Evolutionary conservation across 305 asterid genomes (phyloP), one percentile per base, ranked within the genome.

Genomic region (Fraxinus latifolia): DNA sequence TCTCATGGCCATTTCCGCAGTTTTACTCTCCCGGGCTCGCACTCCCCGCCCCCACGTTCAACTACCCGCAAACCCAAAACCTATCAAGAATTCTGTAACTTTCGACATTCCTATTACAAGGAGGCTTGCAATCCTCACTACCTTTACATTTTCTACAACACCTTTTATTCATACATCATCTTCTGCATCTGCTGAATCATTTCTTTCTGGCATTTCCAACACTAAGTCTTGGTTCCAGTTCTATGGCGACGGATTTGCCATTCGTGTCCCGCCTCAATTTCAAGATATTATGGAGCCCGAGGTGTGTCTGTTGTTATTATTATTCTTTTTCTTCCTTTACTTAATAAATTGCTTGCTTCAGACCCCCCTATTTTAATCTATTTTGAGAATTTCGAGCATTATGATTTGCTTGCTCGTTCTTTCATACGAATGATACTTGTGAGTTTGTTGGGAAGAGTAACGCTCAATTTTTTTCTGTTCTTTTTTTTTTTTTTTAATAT

Each of bases 191-290:
- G 91, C 93, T 84, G 87, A 86, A 83, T 75, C 91, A 7, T 89
- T 93, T 84, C 90, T 94, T 21, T 90, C 97, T 8, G 97, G 95
- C 74, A 93, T 96, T 83, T 87, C 90, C 50, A 96, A 89, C 82
- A 94, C 99, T 75, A 93, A 85, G 88, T 90, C 97, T 21, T 96
- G 98, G 99, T 88, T 90, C 89, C 96, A 87, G 81, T 94, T 89
- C 88, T 94, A 88, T 71, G 99, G 98, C 27, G 90, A 90, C 74
- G 99, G 99, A 14, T 96, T 96, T 44, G 85, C 97, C 23, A 93
- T 96, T 86, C 93, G 99, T 0, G 92, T 96, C 39, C 99, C 98
- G 5, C 98, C 99, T 44, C 83, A 90, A 36, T 96, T 96, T 84
- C 78, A 93, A 77, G 98, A 96, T 80, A 87, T 91, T 84, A 85